Evolutionary conservation across 108 stramenopile species (phyloP).

Genomic region (Fragilariopsis cylindrus): DNA sequence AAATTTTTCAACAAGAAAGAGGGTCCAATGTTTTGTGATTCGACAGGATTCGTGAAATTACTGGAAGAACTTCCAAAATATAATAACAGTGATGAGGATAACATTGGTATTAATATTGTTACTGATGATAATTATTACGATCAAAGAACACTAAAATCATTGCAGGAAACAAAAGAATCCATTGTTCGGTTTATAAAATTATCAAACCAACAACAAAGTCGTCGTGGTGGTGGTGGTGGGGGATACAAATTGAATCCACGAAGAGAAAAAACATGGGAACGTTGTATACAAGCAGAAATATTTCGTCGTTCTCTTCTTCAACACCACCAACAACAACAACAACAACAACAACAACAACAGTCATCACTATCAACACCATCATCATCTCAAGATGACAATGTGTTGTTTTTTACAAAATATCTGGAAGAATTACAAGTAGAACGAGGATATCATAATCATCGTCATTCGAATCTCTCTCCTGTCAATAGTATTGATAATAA

Average conservation of each 20-base stretch:
- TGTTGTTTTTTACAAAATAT: not conserved
- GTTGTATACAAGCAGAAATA: slow-evolving; percentile 26
- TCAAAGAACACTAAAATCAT: not conserved
- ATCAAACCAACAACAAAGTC: too few relatives aligned
- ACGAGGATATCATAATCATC: not conserved
- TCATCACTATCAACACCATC: not conserved
- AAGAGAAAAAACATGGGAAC: slow-evolving; percentile 31
- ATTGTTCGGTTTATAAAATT: not conserved
- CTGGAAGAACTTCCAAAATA: not conserved
- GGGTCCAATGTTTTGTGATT: slow-evolving; percentile 17
- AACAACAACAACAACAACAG: not conserved
- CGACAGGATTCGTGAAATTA: slow-evolving; percentile 19
- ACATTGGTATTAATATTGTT: too few relatives aligned
- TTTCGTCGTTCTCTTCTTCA: slow-evolving; percentile 9
- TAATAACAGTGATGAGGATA: not conserved
- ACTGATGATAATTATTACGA: not conserved
- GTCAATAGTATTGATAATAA: not conserved
- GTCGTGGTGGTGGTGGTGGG: too few relatives aligned
- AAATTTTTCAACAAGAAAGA: not conserved
- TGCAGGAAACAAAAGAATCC: slow-evolving; percentile 8
- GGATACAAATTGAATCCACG: slow-evolving; percentile 17
- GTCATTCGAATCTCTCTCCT: too few relatives aligned
- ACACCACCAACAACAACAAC: not conserved
- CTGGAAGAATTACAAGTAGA: slow-evolving; percentile 4
- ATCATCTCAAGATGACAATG: not conserved